Evolutionary conservation across 2,329 filamentous ascomycete genomes (phyloP).

Genomic region (Drechslerella coelobrocha): DNA sequence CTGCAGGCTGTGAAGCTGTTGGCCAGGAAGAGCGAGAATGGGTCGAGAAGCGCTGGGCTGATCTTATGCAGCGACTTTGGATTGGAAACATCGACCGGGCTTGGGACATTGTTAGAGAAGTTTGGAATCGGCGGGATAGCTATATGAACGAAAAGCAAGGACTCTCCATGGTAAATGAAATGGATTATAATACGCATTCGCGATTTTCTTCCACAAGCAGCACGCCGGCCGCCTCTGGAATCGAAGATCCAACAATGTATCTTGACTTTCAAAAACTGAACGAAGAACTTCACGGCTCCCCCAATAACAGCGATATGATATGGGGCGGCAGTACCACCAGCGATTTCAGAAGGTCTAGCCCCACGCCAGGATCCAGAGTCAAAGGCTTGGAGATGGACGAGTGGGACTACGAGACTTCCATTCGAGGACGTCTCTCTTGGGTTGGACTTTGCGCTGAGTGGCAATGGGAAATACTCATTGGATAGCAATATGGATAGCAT

Average conservation of each 20-base stretch:
- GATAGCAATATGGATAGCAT: conserved; percentile 9
- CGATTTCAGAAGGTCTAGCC: conserved; percentile 35
- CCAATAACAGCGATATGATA: conserved; percentile 34
- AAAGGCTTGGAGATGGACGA: conserved; percentile 47
- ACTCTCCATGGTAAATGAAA: conserved; percentile 58
- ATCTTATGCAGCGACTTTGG: conserved; percentile 68
- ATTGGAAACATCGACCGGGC: conserved; percentile 73
- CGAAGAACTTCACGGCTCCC: conserved; percentile 33
- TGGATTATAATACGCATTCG: conserved; percentile 56
- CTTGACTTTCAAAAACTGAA: conserved; percentile 47
- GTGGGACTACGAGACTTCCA: conserved; percentile 49
- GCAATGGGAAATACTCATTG: conserved; percentile 49
- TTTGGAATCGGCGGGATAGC: conserved; percentile 69
- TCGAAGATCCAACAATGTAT: conserved; percentile 48
- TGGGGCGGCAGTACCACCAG: conserved; percentile 34
- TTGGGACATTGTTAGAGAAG: conserved; percentile 69
- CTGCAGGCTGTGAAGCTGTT: conserved; percentile 70
- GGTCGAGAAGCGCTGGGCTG: conserved; percentile 69
- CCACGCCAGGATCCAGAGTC: conserved; percentile 34
- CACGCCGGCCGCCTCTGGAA: conserved; percentile 38
- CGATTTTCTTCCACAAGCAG: conserved; percentile 50
- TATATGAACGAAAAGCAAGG: conserved; percentile 55
- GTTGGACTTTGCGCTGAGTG: conserved; percentile 45
- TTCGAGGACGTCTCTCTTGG: conserved; percentile 47
- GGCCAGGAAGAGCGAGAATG: conserved; percentile 68